Evolutionary conservation across 345 rosid genomes (phyloP).

Genomic region (Crucihimalaya himalaica): DNA sequence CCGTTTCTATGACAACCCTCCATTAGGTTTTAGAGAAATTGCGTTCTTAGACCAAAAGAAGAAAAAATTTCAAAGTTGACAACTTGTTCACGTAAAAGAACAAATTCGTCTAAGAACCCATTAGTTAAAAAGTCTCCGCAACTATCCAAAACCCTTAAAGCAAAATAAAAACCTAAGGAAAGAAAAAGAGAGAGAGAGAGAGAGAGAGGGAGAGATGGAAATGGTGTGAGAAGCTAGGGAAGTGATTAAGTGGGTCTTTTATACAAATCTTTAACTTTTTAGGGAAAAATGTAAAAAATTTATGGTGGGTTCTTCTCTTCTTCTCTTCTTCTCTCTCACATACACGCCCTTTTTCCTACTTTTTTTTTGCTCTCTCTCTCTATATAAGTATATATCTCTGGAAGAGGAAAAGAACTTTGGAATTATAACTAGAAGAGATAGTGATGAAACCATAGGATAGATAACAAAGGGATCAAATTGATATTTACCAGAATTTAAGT

Average conservation of each 20-base stretch:
- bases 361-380: conserved; percentile 13
- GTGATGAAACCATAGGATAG: conserved; percentile 29
- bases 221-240: conserved; percentile 25
- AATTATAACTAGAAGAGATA: conserved; percentile 19
- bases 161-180: conserved; percentile 28
- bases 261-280: conserved; percentile 37
- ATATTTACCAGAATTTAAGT: neutral
- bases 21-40: conserved; percentile 37
- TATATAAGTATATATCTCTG: no score
- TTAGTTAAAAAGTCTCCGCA: conserved; percentile 31
- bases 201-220: conserved; percentile 24
- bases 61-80: no score
- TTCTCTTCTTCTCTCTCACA: conserved; percentile 15
- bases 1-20: conserved; percentile 50
- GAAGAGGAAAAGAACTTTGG: conserved; percentile 12
- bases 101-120: neutral
- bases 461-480: conserved; percentile 3
- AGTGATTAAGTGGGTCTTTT: conserved; percentile 23
- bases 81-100: no score
- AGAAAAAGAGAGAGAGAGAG: neutral
- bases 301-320: conserved; percentile 31
- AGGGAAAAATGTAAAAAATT: conserved; percentile 33
- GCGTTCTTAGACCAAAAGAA: neutral
- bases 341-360: conserved; percentile 10
- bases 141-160: conserved; percentile 36